Evolutionary conservation across 1,284 basidiomycete species (phyloP).

Genomic region (Cutaneotrichosporon cyanovorans): DNA sequence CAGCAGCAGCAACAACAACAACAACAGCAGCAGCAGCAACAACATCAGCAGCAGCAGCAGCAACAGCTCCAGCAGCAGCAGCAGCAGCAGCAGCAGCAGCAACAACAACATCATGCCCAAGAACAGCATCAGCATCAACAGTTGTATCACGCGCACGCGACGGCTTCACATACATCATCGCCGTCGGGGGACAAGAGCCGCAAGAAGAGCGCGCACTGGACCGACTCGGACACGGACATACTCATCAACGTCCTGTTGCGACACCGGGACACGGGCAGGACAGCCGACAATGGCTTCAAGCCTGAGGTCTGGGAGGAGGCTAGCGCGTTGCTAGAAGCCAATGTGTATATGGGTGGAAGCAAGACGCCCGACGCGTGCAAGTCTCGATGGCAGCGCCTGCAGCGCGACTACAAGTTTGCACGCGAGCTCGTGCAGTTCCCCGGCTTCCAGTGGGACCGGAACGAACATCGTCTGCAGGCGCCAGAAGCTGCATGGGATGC

Average conservation of each 20-base stretch:
- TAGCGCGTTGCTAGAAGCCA: constrained; percentile 18
- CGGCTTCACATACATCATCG: not conserved
- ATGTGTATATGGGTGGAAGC: constrained; percentile 31
- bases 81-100: not conserved
- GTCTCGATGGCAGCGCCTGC: constrained; percentile 38
- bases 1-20: not conserved
- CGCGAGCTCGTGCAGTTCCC: constrained; percentile 28
- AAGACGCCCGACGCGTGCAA: constrained; percentile 42
- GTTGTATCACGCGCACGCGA: too few relatives aligned
- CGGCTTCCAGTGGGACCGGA: constrained; percentile 29
- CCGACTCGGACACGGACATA: constrained; percentile 30
- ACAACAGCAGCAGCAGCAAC: not conserved
- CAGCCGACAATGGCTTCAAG: constrained; percentile 40
- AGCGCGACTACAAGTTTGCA: constrained; percentile 36
- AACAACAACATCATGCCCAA: not conserved
- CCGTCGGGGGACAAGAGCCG: constrained; percentile 8
- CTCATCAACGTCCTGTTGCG: constrained; percentile 28
- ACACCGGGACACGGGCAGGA: constrained; percentile 30
- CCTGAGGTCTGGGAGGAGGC: constrained; percentile 39
- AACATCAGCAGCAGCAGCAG: not conserved
- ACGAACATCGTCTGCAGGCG: constrained; percentile 23
- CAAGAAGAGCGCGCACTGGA: constrained; percentile 39
- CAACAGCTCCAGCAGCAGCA: not conserved
- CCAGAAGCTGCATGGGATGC: constrained; percentile 27
- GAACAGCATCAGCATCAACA: not conserved